phyloP scores from a whole-genome alignment of 1,139 yeast genomes.

The Suhomyces kunorum region DNA sequence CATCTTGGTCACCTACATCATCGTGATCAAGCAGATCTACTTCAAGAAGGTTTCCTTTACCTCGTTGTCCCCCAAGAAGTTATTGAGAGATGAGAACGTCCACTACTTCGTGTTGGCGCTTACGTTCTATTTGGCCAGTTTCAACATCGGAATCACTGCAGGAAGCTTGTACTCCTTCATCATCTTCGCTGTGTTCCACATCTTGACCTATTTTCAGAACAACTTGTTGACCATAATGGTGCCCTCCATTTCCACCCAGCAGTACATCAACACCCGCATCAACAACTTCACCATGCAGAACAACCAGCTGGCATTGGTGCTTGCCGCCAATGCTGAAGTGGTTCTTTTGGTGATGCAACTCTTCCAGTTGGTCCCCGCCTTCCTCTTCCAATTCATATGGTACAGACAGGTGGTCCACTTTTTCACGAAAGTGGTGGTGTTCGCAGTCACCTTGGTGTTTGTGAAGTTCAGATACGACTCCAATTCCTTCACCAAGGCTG shows the following conservation, averaged over 20 bases:
- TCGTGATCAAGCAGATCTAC: slow-evolving; percentile 51
- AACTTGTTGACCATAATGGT: slow-evolving; percentile 18
- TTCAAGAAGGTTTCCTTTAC: slow-evolving; percentile 29
- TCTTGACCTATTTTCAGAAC: slow-evolving; percentile 49
- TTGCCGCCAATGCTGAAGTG: slow-evolving; percentile 52
- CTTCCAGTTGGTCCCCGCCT: slow-evolving; percentile 26
- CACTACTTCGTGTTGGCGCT: slow-evolving; percentile 50
- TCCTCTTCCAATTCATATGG: slow-evolving; percentile 19
- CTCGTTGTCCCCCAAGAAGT: slow-evolving; percentile 9
- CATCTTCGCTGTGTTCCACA: slow-evolving; percentile 60
- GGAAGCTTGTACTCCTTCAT: slow-evolving; percentile 54
- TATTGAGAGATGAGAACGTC: slow-evolving; percentile 50
- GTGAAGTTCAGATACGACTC: slow-evolving; percentile 47
- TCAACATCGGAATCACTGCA: slow-evolving; percentile 31
- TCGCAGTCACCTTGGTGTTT: slow-evolving; percentile 39
- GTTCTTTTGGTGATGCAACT: slow-evolving; percentile 28
- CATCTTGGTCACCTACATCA: slow-evolving; percentile 47
- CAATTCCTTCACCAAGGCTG: slow-evolving; percentile 43
- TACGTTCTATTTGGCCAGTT: slow-evolving; percentile 35
- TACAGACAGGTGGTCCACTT: slow-evolving; percentile 21
- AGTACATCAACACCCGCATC: slow-evolving; percentile 24
- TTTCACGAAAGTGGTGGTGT: slow-evolving; percentile 23
- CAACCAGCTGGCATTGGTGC: slow-evolving; percentile 47
- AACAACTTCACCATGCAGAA: slow-evolving; percentile 38
- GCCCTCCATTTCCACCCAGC: slow-evolving; percentile 17